Evolutionary conservation across 177 flowering plant species (phyloP).

Genomic region (Tripterygium wilfordii): DNA sequence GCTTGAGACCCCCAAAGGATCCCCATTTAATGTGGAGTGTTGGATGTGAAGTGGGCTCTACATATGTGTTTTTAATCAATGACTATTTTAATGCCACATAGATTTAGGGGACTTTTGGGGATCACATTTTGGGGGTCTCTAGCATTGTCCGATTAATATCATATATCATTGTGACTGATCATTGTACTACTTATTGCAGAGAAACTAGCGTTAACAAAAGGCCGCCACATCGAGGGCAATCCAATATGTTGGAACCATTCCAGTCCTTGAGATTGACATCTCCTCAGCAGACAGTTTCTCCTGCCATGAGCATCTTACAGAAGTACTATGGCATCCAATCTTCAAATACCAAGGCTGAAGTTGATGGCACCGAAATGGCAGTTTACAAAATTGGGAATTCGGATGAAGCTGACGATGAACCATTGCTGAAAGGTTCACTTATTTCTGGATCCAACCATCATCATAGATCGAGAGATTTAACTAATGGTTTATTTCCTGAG

Average conservation of each 20-base stretch:
- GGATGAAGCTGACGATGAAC: slow-evolving; percentile 25
- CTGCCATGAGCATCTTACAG: slow-evolving; percentile 69
- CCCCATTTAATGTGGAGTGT: too few relatives aligned
- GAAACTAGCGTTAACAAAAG: slow-evolving; percentile 23
- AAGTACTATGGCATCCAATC: slow-evolving; percentile 64
- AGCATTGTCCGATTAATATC: too few relatives aligned
- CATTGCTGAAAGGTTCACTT: slow-evolving; percentile 22
- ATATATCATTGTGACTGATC: too few relatives aligned
- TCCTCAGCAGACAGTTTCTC: slow-evolving; percentile 38
- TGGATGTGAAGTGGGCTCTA: too few relatives aligned
- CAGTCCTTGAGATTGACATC: slow-evolving; percentile 43
- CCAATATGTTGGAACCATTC: slow-evolving; percentile 40
- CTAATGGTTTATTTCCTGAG: slow-evolving; percentile 27
- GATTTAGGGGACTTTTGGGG: too few relatives aligned
- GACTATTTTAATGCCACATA: too few relatives aligned
- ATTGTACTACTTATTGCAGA: slow-evolving; percentile 33
- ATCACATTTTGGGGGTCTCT: not conserved
- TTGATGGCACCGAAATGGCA: slow-evolving; percentile 62
- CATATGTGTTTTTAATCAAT: too few relatives aligned
- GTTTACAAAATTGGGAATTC: slow-evolving; percentile 32
- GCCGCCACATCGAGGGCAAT: slow-evolving; percentile 18
- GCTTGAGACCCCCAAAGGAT: too few relatives aligned
- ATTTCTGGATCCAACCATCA: slow-evolving; percentile 21
- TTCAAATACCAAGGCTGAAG: slow-evolving; percentile 16
- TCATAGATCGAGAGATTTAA: slow-evolving; percentile 33